These are phyloP conservation scores for Heliocybe sulcata DNA, from an alignment of 1,284 basidiomycete genomes.

Conservation along the genomic window DNA sequence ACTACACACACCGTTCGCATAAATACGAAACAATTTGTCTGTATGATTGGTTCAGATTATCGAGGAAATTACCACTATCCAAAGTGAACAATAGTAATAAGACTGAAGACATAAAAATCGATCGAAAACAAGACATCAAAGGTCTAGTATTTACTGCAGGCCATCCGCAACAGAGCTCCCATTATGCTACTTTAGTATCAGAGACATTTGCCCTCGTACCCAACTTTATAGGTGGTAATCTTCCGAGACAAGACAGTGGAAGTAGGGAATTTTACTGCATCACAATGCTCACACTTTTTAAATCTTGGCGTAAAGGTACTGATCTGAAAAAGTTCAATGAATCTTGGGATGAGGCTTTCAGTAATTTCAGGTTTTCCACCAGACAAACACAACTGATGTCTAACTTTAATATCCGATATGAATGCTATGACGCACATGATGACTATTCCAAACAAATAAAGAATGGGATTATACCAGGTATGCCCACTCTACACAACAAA, in stretches of 20 bases:
- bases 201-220: slow-evolving; percentile 6
- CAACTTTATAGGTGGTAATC: slow-evolving; percentile 19
- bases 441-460: slow-evolving; percentile 14
- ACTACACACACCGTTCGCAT: too few relatives aligned
- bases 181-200: too few relatives aligned
- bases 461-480: too few relatives aligned
- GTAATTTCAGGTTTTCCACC: slow-evolving; percentile 8
- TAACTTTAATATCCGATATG: slow-evolving; percentile 11
- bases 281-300: slow-evolving; percentile 24
- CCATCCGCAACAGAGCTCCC: too few relatives aligned
- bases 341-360: slow-evolving; percentile 20
- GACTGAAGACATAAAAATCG: too few relatives aligned
- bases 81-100: too few relatives aligned
- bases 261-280: slow-evolving; percentile 23
- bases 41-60: too few relatives aligned
- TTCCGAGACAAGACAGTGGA: slow-evolving; percentile 22
- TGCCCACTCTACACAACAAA: too few relatives aligned
- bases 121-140: too few relatives aligned
- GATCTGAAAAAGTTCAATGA: slow-evolving; percentile 15
- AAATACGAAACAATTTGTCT: too few relatives aligned
- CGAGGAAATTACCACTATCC: too few relatives aligned
- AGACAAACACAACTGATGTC: not conserved
- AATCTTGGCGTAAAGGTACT: slow-evolving; percentile 20
- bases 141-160: too few relatives aligned
- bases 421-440: slow-evolving; percentile 26